Evolutionary conservation across 805 yeast genomes (phyloP), one percentile per base, ranked within the genome.

Genomic region (Candida ulmi): DNA sequence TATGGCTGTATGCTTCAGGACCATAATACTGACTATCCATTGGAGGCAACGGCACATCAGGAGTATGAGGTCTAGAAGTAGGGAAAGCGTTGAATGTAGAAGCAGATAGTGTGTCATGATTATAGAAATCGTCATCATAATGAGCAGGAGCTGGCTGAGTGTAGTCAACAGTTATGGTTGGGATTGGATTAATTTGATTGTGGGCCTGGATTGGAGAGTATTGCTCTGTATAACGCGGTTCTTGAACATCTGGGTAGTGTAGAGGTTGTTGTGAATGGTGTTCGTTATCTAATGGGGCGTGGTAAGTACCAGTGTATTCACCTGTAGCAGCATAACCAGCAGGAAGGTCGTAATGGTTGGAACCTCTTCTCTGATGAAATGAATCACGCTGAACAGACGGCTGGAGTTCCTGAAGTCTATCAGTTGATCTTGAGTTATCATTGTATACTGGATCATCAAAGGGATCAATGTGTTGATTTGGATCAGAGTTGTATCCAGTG

Each of bases 151-250:
- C 12, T 15, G 36, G 40, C 7, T 33, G 19, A 28, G n/a, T 30
- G 18, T 36, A 30, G 17, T 39, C 34, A 8, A 47, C 44, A 17
- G 30, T 28, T 3, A 52, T 21, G 24, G 24, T 45, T 5, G 50
- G 27, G 13, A 55, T 56, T 8, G 49, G 33, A 8, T 37, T 33
- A 4, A 33, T 36, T 18, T 41, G 50, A 13, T 34, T 36, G 19
- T 38, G 39, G 9, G 51, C 52, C 27, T 48, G 52, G 17, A 52
- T 49, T 3, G 58, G 53, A 6, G 57, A 50, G 39, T 43, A 54
- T 41, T 51, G 58, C 17, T 40, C 45, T n/a, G 55, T 23, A 8
- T 43, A 37, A 6, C 6, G 16, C 8, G 25, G 11, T n/a, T 27
- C 31, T 25, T 17, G 18, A n/a, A 11, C 18, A 17, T 39, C 23